phyloP scores from a whole-genome alignment of 1,284 basidiomycete genomes.

The Pseudozyma sp. region DNA sequence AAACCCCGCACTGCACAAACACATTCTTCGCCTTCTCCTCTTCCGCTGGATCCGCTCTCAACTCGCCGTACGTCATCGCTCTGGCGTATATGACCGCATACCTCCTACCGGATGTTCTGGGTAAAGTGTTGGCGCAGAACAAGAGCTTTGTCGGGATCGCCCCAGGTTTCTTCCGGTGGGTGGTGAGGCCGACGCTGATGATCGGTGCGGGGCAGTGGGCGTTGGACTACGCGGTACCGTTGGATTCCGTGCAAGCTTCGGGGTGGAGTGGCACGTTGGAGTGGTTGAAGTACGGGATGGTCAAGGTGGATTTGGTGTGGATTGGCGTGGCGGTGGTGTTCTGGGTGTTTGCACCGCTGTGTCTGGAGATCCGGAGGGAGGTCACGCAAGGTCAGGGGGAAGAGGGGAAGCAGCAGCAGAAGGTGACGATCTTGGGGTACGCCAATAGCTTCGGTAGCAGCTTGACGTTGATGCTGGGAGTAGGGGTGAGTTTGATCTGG shows the following conservation, averaged over 20 bases:
- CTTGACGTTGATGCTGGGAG: constrained; percentile 83
- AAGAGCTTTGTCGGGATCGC: constrained; percentile 56
- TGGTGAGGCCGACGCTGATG: constrained; percentile 60
- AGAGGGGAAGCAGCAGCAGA: constrained; percentile 16
- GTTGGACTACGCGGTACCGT: constrained; percentile 49
- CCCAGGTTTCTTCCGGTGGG: constrained; percentile 47
- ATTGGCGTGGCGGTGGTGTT: constrained; percentile 43
- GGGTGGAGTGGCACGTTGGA: constrained; percentile 34
- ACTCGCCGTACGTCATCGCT: constrained; percentile 47
- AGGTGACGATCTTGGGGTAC: constrained; percentile 81
- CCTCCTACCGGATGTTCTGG: constrained; percentile 38
- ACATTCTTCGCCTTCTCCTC: constrained; percentile 71
- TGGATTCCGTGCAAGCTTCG: constrained; percentile 11
- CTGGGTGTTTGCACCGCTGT: constrained; percentile 63
- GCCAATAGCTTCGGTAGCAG: constrained; percentile 89
- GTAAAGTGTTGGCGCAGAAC: constrained; percentile 34
- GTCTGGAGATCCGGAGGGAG: constrained; percentile 58
- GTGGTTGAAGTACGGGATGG: constrained; percentile 47
- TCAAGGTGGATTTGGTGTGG: constrained; percentile 33
- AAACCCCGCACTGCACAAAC: constrained; percentile 82
- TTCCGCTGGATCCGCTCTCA: constrained; percentile 37
- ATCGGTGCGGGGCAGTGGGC: constrained; percentile 59
- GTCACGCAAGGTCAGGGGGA: background rate
- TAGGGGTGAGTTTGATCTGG: constrained; percentile 77
- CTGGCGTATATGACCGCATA: constrained; percentile 52